Base-by-base conservation (phyloP, 768 basidiomycete genomes). In the Pleurotus salmoneostramineus region DNA sequence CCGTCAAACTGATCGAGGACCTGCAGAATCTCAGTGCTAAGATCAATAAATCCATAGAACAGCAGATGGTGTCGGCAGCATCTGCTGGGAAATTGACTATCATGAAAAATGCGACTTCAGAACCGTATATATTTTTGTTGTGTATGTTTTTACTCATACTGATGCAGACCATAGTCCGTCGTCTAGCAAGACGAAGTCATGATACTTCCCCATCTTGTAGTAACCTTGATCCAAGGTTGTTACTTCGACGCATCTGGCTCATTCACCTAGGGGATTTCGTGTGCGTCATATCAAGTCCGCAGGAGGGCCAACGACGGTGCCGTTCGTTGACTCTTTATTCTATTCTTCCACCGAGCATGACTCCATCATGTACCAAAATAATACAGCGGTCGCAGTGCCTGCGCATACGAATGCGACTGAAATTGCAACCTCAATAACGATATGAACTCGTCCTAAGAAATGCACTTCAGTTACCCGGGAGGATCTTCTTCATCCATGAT, bases 41-140 rank as follows among this genome's bases (percentile, higher is more conserved):
- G 74, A 95, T 97, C 68, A 93, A 91, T 70, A 87, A 84, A 69
- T 91, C 90, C 17, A 95, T 98, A 65, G 95, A 98, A 70, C 80
- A 82, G 56, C 94, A 95, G 72, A 93, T 95, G 85, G 90, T 93
- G 10, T 76, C 84, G 50, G 93, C 93, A 5, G 95, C 95, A 3
- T 93, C 91, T 4, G 78, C 86, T 44, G 95, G 95, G 40, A 93
- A 92, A 69, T 78, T 98, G 60, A 92, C 92, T 32, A 94, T 98
- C 69, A 93, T 98, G 93, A 91, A 90, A 74, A 83, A 87, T 60
- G 71, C 74, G 11, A 76, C 71, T 15, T 68, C 77, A 40, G 79
- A 83, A 61, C 66, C 63, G 79, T 81, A 61, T 17, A 36, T 42
- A 11, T 15, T 11, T 11, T 15, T 15, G 12, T 17, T 3, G 21